A percentile compares a stretch with the other conserved stretches of the same genome.
Evolutionary conservation across 176 grass and related monocot genomes (phyloP).

Genomic region (Aegilops umbellulata): DNA sequence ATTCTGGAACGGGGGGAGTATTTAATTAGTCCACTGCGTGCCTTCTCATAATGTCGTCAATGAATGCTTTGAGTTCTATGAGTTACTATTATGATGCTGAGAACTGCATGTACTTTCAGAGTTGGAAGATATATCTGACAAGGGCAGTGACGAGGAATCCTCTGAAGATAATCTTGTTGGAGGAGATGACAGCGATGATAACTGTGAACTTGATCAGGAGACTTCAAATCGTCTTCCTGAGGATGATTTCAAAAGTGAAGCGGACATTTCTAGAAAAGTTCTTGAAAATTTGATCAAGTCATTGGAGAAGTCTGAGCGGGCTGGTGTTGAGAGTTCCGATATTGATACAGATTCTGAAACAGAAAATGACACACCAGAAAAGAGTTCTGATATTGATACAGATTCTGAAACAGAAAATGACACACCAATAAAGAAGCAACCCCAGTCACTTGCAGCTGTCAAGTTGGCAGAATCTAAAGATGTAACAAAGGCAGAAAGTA

Average conservation of each 20-base stretch:
- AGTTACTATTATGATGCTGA: slow-evolving; percentile 21
- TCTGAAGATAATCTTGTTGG: slow-evolving; percentile 51
- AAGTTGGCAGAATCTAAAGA: slow-evolving; percentile 12
- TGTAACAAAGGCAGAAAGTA: slow-evolving; percentile 24
- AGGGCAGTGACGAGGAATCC: slow-evolving; percentile 48
- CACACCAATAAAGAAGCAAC: slow-evolving; percentile 38
- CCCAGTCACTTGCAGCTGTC: slow-evolving; percentile 22
- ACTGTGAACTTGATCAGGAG: slow-evolving; percentile 38
- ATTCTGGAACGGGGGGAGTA: too few relatives aligned
- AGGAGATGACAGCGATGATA: slow-evolving; percentile 36
- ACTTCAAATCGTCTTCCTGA: slow-evolving; percentile 35
- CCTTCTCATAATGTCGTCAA: not conserved
- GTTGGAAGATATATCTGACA: slow-evolving; percentile 32
- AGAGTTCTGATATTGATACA: slow-evolving; percentile 43
- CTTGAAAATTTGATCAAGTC: slow-evolving; percentile 84
- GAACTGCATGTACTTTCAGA: slow-evolving; percentile 43
- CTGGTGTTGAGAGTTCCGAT: slow-evolving; percentile 28
- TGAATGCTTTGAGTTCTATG: slow-evolving; percentile 6
- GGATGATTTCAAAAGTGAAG: slow-evolving; percentile 66
- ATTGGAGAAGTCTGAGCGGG: slow-evolving; percentile 50
- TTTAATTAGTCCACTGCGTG: not conserved
- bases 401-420: slow-evolving; percentile 32
- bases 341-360: slow-evolving; percentile 45
- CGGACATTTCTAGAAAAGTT: slow-evolving; percentile 76
- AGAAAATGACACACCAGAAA: slow-evolving; percentile 20